phyloP scores from a whole-genome alignment of 768 basidiomycete species.

The Xerocomus potaroensis region DNA sequence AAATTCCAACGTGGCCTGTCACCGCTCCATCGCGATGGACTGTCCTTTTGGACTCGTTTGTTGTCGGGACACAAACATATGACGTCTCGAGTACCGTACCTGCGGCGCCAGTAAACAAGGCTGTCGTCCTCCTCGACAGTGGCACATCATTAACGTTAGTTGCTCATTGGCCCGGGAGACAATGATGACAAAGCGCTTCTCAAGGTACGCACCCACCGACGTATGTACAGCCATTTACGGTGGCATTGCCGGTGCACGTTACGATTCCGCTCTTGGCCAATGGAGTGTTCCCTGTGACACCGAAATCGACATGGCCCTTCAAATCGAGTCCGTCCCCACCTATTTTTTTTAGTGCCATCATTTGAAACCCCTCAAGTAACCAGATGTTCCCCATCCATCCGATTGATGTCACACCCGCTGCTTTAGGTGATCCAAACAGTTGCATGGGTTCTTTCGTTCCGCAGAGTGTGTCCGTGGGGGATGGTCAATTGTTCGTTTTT shows the following conservation, averaged over 20 bases:
- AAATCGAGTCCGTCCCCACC: slow-evolving; percentile 57
- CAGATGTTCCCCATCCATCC: slow-evolving; percentile 76
- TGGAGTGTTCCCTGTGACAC: slow-evolving; percentile 73
- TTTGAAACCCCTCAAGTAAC: slow-evolving; percentile 43
- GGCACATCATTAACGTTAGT: slow-evolving; percentile 78
- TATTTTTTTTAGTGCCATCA: slow-evolving; percentile 4
- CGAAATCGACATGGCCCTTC: slow-evolving; percentile 77
- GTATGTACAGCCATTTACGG: slow-evolving; percentile 70
- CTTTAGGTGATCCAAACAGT: slow-evolving; percentile 38
- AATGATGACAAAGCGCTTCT: slow-evolving; percentile 2
- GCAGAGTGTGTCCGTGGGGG: slow-evolving; percentile 50
- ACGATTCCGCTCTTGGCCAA: slow-evolving; percentile 46
- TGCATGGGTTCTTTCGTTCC: slow-evolving; percentile 81
- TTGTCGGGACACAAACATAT: slow-evolving; percentile 50
- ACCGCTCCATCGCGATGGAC: slow-evolving; percentile 67
- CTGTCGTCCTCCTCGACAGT: slow-evolving; percentile 73
- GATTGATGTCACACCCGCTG: slow-evolving; percentile 60
- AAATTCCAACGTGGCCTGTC: slow-evolving; percentile 73
- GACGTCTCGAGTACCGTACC: slow-evolving; percentile 51
- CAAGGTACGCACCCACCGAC: slow-evolving; percentile 64
- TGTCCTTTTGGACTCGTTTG: slow-evolving; percentile 68
- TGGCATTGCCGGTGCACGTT: slow-evolving; percentile 57
- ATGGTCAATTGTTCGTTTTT: slow-evolving; percentile 59
- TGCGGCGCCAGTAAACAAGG: slow-evolving; percentile 61
- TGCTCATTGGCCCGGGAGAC: slow-evolving; percentile 3